Evolutionary conservation across 495 filamentous ascomycete species (phyloP), one percentile per base, ranked within the genome.

Genomic region (Podospora comata): DNA sequence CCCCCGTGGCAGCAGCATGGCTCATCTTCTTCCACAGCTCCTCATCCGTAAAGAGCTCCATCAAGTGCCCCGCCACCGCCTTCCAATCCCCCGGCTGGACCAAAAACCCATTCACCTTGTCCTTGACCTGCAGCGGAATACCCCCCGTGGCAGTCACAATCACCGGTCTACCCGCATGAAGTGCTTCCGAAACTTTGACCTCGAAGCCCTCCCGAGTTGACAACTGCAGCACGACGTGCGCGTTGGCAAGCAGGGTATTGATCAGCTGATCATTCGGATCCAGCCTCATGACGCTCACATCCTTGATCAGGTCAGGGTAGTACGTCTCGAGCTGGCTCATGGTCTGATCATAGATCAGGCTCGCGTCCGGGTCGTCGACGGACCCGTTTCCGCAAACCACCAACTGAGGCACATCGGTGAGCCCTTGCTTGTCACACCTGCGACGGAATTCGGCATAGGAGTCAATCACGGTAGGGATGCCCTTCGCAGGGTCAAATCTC

Each of bases 181-280:
- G 82, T 28, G 91, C 92, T 76, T 96, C 92, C 0, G 90, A 93
- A 18, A 96, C 92, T 79, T 96, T 96, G 65, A 95, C 89, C 75
- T 96, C 92, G 72, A 96, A 96, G 3, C 92, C 92, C 76, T 96
- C 92, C 20, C 90, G 87, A 1, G 88, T 93, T 7, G 91, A 94
- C 19, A 96, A 85, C 77, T 96, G 92, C 53, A 94, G 82, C 0
- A 87, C 90, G 23, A 93, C 84, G 66, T 88, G 86, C 2, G 91
- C 88, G 60, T 88, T 88, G 53, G 90, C 88, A 54, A 96, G 81
- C n/a, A 96, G 77, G 0, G 90, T 88, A 73, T 95, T 93, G 72
- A 96, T 87, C 16, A 92, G 79, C 75, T 95, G 92, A 72, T 96
- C 92, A 13, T 87, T 90, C 5, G 91, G 91, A 2, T 88, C 85